Percentiles rank a stretch among this genome's conserved stretches.
phyloP scores from a whole-genome alignment of 148 eudicot genomes.

The Selenicereus undatus region DNA sequence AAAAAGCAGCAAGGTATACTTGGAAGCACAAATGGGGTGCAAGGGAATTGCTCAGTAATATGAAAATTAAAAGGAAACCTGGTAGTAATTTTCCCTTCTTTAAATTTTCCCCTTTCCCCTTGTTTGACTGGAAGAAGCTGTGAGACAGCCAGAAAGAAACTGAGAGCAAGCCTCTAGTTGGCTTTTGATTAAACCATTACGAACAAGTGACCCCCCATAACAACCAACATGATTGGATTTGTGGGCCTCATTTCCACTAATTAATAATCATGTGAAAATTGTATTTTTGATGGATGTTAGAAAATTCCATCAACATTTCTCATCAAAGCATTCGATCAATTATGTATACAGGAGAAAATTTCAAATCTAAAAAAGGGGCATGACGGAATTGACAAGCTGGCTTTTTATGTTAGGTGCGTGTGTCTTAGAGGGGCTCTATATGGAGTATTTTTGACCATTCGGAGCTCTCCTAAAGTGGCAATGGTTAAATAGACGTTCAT shows the following conservation, averaged over 20 bases:
- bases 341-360: not conserved
- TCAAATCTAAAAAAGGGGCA: not conserved
- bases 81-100: no score
- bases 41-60: no score
- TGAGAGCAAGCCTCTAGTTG: not conserved
- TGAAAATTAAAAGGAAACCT: no score
- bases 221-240: slow-evolving; percentile 25
- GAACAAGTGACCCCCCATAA: slow-evolving; percentile 17
- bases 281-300: not conserved
- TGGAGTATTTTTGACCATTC: not conserved
- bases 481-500: no score
- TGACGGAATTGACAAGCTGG: not conserved
- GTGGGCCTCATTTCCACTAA: slow-evolving; percentile 15
- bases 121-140: not conserved
- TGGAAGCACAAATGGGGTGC: no score
- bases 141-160: not conserved
- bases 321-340: not conserved
- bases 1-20: no score
- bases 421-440: not conserved
- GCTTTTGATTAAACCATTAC: slow-evolving; percentile 4
- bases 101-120: no score
- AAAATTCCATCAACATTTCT: not conserved
- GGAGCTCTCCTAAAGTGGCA: no score
- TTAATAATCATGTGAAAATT: not conserved
- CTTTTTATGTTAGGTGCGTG: slow-evolving; percentile 3